Conservation (phyloP, 805 yeast species). For the Yarrowia bubula region DNA sequence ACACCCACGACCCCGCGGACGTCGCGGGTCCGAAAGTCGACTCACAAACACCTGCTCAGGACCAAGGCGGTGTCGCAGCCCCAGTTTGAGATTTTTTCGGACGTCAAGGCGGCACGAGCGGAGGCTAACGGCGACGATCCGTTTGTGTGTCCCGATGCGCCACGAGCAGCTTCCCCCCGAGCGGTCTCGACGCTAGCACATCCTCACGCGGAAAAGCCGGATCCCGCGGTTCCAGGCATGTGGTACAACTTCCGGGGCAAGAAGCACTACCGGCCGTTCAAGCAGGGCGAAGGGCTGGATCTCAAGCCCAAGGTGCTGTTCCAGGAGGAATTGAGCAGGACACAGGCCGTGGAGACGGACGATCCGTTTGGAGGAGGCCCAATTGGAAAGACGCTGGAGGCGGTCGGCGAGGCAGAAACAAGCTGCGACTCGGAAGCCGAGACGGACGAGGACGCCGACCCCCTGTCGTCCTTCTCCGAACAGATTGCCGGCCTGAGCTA, state of each 20-base stretch:
- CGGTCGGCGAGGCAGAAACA: no score
- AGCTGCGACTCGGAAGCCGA: conserved; percentile 20
- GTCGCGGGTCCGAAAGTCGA: conserved; percentile 3
- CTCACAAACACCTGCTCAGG: background rate
- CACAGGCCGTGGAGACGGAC: background rate
- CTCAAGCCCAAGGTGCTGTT: conserved; percentile 14
- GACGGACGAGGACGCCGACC: conserved; percentile 22
- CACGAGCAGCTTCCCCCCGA: background rate
- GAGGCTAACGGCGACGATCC: conserved; percentile 18
- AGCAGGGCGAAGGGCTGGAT: conserved; percentile 17
- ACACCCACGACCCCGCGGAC: conserved; percentile 7
- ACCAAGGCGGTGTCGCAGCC: background rate
- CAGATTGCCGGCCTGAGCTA: conserved; percentile 8
- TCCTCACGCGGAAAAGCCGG: conserved; percentile 9
- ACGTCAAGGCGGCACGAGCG: background rate
- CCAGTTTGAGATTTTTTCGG: conserved; percentile 5
- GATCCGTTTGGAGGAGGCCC: conserved; percentile 4
- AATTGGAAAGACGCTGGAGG: background rate
- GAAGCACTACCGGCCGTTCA: conserved; percentile 25
- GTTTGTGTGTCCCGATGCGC: conserved; percentile 17
- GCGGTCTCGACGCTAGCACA: background rate
- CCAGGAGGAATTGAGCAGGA: conserved; percentile 1
- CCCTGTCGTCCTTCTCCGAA: conserved; percentile 17
- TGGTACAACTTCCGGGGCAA: conserved; percentile 22
- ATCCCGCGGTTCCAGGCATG: conserved; percentile 9